phyloP scores from a whole-genome alignment of 345 rosid genomes.

The Citropsis articulata region DNA sequence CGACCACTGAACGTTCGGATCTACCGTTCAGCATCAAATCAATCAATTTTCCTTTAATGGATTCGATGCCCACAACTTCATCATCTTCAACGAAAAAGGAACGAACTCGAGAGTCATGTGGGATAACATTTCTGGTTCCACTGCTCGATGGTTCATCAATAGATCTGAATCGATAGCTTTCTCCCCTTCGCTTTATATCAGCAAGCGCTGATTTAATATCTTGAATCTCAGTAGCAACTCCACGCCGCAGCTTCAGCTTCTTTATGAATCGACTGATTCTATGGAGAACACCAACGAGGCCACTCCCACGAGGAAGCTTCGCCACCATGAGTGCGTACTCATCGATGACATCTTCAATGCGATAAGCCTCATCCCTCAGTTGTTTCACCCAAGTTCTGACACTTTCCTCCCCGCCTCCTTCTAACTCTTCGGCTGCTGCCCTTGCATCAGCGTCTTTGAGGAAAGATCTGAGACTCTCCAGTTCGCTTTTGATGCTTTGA shows the following conservation, averaged over 20 bases:
- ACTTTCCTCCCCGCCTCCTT: not conserved
- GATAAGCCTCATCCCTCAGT: not conserved
- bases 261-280: not conserved
- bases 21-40: not conserved
- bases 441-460: conserved; percentile 17
- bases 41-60: not conserved
- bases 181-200: not conserved
- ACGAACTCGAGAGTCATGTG: conserved; percentile 9
- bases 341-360: conserved; percentile 26
- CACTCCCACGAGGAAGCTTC: not conserved
- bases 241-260: not conserved
- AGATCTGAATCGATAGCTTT: not conserved
- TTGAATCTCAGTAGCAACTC: conserved; percentile 15
- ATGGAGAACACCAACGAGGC: not conserved
- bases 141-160: not conserved
- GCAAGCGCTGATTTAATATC: not conserved
- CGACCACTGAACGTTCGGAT: not conserved
- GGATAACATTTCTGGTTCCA: not conserved
- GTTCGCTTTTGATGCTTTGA: conserved; percentile 3
- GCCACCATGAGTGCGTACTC: conserved; percentile 7
- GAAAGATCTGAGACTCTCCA: conserved; percentile 12
- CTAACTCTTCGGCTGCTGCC: not conserved
- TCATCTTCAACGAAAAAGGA: conserved; percentile 16
- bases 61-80: conserved; percentile 18
- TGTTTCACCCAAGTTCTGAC: conserved; percentile 21